Conservation (phyloP, 2,329 filamentous ascomycete genomes). For the Penicillium sp. region DNA sequence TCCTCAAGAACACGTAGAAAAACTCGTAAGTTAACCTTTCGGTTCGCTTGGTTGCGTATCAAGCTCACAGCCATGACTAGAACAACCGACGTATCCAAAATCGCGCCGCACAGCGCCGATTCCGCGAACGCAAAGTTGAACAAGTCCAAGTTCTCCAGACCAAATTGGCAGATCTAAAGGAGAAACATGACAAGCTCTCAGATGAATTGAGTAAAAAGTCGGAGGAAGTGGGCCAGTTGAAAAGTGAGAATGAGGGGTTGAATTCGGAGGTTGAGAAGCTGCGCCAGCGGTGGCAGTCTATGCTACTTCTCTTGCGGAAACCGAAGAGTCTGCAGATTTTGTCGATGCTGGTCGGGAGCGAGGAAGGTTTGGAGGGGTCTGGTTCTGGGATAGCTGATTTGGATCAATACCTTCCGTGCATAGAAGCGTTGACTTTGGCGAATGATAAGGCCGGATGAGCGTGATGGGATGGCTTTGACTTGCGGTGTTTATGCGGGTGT, state of each 20-base stretch:
- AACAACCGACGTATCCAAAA: conserved; percentile 1
- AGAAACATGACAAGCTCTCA: neutral
- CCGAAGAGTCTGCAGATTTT: conserved; percentile 2
- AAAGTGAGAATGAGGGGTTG: neutral
- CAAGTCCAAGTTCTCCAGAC: neutral
- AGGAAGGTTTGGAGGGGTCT: no score
- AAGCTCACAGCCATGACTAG: neutral
- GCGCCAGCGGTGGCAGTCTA: neutral
- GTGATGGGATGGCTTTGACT: no score
- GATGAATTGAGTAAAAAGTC: neutral
- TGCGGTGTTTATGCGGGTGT: no score
- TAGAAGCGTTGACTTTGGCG: no score
- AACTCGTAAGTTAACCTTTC: neutral
- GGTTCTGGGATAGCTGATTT: no score
- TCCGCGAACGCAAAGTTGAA: neutral
- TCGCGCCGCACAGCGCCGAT: conserved; percentile 1
- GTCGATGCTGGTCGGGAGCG: neutral
- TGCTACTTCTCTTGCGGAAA: neutral
- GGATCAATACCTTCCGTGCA: no score
- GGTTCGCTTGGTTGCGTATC: neutral
- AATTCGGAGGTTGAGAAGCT: neutral
- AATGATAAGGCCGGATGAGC: no score
- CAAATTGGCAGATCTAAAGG: neutral
- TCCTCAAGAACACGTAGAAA: neutral
- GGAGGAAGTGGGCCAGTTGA: neutral